Conservation (phyloP, 306 rosid genomes). For the Corylus americana region DNA sequence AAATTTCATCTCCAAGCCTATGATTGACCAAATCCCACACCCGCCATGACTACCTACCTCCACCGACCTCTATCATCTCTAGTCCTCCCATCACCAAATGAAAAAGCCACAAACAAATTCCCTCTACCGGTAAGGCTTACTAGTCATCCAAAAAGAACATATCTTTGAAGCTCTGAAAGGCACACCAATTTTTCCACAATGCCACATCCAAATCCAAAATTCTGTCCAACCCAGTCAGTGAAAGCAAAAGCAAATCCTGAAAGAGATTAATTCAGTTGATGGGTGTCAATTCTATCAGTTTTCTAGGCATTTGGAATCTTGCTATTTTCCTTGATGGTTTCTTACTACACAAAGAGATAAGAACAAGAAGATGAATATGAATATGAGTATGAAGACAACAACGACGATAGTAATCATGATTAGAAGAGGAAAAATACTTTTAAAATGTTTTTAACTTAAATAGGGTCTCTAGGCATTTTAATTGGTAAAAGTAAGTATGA, state of each 20-base stretch:
- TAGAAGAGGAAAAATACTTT: not conserved
- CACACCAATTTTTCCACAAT: not conserved
- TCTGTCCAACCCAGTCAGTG: not conserved
- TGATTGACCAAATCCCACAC: too few species aligned
- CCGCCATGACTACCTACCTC: not conserved
- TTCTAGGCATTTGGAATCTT: not conserved
- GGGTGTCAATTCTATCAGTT: not conserved
- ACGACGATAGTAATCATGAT: not conserved
- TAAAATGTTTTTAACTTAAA: not conserved
- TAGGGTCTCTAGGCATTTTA: not conserved
- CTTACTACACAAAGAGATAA: not conserved
- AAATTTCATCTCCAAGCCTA: too few species aligned
- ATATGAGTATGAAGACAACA: too few species aligned
- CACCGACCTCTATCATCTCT: not conserved
- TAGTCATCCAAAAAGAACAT: not conserved
- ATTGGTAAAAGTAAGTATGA: not conserved
- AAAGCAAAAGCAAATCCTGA: not conserved
- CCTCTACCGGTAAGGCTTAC: not conserved
- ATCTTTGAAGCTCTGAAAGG: not conserved
- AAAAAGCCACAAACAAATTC: not conserved
- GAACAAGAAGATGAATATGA: too few species aligned
- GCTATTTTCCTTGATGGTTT: not conserved
- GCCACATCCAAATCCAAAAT: not conserved
- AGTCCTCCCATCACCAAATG: not conserved
- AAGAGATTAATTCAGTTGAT: not conserved